These are phyloP conservation scores for Epichloe brachyelytri DNA, from an alignment of 2,329 filamentous ascomycete species.

Conservation along the genomic window DNA sequence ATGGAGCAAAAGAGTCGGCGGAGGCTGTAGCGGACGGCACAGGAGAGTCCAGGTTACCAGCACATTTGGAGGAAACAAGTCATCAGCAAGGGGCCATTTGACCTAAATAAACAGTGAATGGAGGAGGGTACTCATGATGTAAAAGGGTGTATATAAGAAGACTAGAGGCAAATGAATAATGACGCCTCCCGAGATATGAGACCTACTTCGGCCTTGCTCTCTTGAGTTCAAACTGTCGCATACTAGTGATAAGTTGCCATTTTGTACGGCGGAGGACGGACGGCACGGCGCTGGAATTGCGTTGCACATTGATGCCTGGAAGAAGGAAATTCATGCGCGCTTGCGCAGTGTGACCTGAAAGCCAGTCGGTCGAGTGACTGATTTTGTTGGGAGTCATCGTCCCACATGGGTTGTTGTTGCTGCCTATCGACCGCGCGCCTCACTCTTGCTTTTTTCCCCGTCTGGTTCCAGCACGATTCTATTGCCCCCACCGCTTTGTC, in stretches of 20 bases:
- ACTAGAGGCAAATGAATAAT: conserved; percentile 4
- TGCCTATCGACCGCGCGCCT: background rate
- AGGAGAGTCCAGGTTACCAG: background rate
- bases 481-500: background rate
- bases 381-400: background rate
- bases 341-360: background rate
- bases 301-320: background rate
- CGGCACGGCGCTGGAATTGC: background rate
- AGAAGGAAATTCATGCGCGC: background rate
- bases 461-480: background rate
- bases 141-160: conserved; percentile 6
- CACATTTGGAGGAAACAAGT: background rate
- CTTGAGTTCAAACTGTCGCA: no score
- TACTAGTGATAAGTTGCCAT: no score
- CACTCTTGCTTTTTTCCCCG: background rate
- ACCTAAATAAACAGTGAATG: background rate
- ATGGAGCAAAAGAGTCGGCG: background rate
- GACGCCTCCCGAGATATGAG: background rate
- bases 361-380: background rate
- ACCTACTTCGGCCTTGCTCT: no score
- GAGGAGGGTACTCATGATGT: conserved; percentile 2
- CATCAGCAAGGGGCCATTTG: background rate
- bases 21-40: background rate
- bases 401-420: background rate
- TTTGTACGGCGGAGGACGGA: no score